A percentile compares a stretch with the other conserved stretches of the same genome.
Evolutionary conservation across 2,329 filamentous ascomycete genomes (phyloP).

Genomic region (Pseudogymnoascus sp.): DNA sequence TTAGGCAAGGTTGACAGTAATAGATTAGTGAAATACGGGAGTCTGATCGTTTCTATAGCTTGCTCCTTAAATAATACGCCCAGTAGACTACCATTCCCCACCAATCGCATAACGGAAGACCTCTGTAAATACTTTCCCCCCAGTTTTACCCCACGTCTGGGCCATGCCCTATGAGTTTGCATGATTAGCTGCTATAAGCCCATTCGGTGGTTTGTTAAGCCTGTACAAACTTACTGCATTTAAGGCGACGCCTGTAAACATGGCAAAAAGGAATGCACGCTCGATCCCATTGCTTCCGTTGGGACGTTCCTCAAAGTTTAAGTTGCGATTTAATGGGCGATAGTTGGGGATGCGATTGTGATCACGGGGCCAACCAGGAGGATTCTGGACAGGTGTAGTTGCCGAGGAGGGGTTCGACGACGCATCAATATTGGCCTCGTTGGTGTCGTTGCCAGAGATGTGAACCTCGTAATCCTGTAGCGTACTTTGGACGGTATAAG

Average conservation of each 20-base stretch:
- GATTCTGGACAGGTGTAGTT: slow-evolving; percentile 22
- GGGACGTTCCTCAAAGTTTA: slow-evolving; percentile 36
- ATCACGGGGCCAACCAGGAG: slow-evolving; percentile 39
- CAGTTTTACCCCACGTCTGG: slow-evolving; percentile 42
- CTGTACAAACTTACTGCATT: slow-evolving; percentile 33
- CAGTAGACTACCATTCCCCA: slow-evolving; percentile 36
- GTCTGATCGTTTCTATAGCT: background rate
- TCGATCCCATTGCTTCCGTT: slow-evolving; percentile 38
- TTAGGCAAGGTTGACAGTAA: background rate
- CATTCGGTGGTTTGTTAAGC: background rate
- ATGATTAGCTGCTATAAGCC: background rate
- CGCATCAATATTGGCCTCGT: background rate
- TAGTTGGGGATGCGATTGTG: slow-evolving; percentile 41
- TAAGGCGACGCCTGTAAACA: slow-evolving; percentile 41
- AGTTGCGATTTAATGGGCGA: slow-evolving; percentile 37
- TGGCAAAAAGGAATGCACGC: slow-evolving; percentile 39
- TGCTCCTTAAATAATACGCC: background rate
- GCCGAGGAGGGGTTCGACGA: background rate
- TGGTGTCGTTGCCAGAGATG: slow-evolving; percentile 29
- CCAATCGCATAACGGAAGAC: slow-evolving; percentile 46
- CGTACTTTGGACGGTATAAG: background rate
- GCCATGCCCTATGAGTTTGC: slow-evolving; percentile 29
- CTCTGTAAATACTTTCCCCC: slow-evolving; percentile 40
- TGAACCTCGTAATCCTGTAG: slow-evolving; percentile 41
- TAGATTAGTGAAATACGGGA: background rate